These are phyloP conservation scores for Fusarium sp. DNA, from an alignment of 2,329 filamentous ascomycete species.

Conservation along the genomic window DNA sequence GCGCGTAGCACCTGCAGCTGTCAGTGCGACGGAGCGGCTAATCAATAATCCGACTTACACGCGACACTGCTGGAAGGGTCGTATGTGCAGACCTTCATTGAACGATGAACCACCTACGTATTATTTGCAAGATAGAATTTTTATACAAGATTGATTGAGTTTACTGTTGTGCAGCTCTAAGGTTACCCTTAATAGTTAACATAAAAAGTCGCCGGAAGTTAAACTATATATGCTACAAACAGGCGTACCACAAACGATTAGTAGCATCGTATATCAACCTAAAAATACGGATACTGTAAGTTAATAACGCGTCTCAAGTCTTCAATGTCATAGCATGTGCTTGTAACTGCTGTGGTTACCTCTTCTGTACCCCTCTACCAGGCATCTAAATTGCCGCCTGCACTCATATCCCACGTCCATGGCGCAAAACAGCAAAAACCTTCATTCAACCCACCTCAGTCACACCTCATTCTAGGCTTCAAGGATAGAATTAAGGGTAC, in stretches of 20 bases:
- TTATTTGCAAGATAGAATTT: neutral
- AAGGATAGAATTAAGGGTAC: constrained; percentile 12
- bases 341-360: neutral
- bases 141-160: neutral
- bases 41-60: constrained; percentile 46
- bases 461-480: constrained; percentile 21
- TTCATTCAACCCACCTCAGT: neutral
- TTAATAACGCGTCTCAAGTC: neutral
- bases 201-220: too few species aligned
- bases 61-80: neutral
- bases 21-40: constrained; percentile 32
- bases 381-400: constrained; percentile 10
- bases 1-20: constrained; percentile 39
- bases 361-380: neutral
- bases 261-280: neutral
- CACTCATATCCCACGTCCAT: constrained; percentile 2
- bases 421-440: neutral
- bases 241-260: neutral
- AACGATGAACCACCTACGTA: neutral
- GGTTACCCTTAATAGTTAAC: neutral
- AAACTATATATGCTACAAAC: too few species aligned
- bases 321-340: neutral
- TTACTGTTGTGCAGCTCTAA: neutral
- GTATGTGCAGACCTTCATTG: neutral
- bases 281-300: neutral